Evolutionary conservation across 768 basidiomycete species (phyloP), one percentile per base, ranked within the genome.

Genomic region (Calocybe cyanea): DNA sequence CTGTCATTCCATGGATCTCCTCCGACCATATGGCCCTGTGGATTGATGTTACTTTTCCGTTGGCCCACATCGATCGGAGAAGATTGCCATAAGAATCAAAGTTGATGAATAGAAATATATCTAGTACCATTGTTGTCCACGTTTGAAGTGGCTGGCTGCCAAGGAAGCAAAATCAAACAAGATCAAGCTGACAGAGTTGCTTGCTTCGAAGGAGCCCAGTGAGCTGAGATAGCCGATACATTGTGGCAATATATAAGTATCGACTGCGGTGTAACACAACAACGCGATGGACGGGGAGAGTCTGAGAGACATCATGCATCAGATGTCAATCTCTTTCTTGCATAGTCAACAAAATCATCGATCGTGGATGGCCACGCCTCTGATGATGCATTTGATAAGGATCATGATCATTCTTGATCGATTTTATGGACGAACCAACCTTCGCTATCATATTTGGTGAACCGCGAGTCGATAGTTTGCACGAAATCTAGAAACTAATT

Each of bases 281-380:
- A 20, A 19, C 32, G 28, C 13, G 25, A 19, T 14, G 39, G 13
- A 30, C 20, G 18, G 41, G n/a, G 11, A 31, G 25, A 17, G 7
- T 34, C 4, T 19, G 25, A 14, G 2, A 19, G 13, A 10, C n/a
- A 43, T 48, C 38, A 48, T 24, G 38, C 43, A 30, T 41, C 43
- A 30, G 52, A 43, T 15, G 37, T 43, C 38, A 73, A 49, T 38
- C 70, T 65, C 50, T 64, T 63, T 58, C 73, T 80, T 32, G 80
- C 85, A 57, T 73, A 84, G 44, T 75, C 80, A 13, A 89, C 87
- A 55, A 90, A 92, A 41, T 88, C 87, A 55, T 93, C 90, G 51
- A 92, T 86, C 18, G 83, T 76, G 30, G 88, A 90, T 4, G 90
- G 90, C 90, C 90, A 92, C 1, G 91, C 85, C 38, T 78, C 90